Evolutionary conservation across 1,139 yeast genomes (phyloP), one percentile per base, ranked within the genome.

Genomic region (Taphrina pruni): DNA sequence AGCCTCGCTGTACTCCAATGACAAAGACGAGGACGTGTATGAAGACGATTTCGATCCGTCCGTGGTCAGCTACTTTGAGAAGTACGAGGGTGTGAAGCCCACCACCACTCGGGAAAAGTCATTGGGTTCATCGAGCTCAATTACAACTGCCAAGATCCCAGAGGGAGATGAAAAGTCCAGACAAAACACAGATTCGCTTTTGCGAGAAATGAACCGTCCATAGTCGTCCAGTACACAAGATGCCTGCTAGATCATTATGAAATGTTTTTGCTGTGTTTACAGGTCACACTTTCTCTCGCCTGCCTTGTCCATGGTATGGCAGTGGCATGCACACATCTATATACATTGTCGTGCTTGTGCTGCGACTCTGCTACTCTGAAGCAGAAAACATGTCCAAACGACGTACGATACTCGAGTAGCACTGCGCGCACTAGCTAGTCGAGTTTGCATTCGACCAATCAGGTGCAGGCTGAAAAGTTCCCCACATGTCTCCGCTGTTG

Each of bases 1-100:
- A 74, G 76, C 76, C 57, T 21, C 50, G 9, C 21, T 60, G 35
- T 50, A 50, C 21, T 50, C 56, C 20, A 21, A 48, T 12, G 57
- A 60, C 17, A 43, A 57, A 36, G 43, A 54, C 12, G 57, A 60
- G 17, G 65, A 58, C 6, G 62, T 21, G 14, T 45, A 21, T 35
- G 52, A 58, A 12, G 54, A 58, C 39, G 62, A 45, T 9, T 58
- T 58, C 26, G 62, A 58, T 35, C 52, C 62, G 5, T 26, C 51
- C 12, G 62, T 58, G 26, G 20, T 58, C 62, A 43, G 32, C 12
- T 58, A 58, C 43, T 58, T 58, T 17, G 62, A 46, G 39, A 43
- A 46, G 32, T 17, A 58, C 4, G 54, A 45, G 54, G 62, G 39
- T 17, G 21, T 32, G 41, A 32, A 26, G 54, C 12, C 39, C 35